These are phyloP conservation scores for Backusella tuberculispora DNA, from an alignment of 192 early-diverging fungal genomes.

Conservation along the genomic window DNA sequence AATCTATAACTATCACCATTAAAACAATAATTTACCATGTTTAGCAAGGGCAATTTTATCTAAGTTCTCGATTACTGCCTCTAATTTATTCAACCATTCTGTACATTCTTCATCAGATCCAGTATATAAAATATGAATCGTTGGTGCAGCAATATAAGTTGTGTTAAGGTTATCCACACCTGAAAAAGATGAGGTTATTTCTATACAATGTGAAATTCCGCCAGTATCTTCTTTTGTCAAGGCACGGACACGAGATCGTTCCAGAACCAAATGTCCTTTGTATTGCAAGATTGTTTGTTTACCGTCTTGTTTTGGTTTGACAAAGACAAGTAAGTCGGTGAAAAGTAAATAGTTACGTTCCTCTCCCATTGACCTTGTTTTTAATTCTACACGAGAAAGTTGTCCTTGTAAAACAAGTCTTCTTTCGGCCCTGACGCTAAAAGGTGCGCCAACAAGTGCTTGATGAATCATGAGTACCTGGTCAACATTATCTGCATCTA, in stretches of 20 bases:
- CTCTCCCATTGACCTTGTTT: slow-evolving; percentile 23
- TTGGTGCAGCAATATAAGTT: slow-evolving; percentile 24
- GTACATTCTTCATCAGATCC: slow-evolving; percentile 20
- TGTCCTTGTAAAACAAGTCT: slow-evolving; percentile 30
- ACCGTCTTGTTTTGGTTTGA: slow-evolving; percentile 25
- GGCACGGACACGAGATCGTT: slow-evolving; percentile 20
- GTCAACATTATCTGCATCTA: slow-evolving; percentile 30
- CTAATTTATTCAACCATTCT: slow-evolving; percentile 31
- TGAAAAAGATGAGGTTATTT: slow-evolving; percentile 22
- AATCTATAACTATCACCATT: background rate
- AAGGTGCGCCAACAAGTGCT: slow-evolving; percentile 31
- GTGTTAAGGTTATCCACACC: slow-evolving; percentile 28
- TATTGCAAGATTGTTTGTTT: slow-evolving; percentile 30
- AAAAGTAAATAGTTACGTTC: slow-evolving; percentile 34
- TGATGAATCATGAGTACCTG: slow-evolving; percentile 35
- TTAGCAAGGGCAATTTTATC: slow-evolving; percentile 16
- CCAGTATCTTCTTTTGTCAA: slow-evolving; percentile 20
- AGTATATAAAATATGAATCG: slow-evolving; percentile 22
- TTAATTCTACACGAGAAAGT: slow-evolving; percentile 26
- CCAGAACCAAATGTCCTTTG: slow-evolving; percentile 32
- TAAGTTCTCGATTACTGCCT: slow-evolving; percentile 26
- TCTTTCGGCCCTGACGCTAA: slow-evolving; percentile 28
- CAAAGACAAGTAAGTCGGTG: slow-evolving; percentile 31
- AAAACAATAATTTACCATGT: slow-evolving; percentile 14
- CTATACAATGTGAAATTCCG: slow-evolving; percentile 23